These are phyloP conservation scores for Trichoderma sp. DNA, from an alignment of 2,329 filamentous ascomycete species.

Conservation along the genomic window DNA sequence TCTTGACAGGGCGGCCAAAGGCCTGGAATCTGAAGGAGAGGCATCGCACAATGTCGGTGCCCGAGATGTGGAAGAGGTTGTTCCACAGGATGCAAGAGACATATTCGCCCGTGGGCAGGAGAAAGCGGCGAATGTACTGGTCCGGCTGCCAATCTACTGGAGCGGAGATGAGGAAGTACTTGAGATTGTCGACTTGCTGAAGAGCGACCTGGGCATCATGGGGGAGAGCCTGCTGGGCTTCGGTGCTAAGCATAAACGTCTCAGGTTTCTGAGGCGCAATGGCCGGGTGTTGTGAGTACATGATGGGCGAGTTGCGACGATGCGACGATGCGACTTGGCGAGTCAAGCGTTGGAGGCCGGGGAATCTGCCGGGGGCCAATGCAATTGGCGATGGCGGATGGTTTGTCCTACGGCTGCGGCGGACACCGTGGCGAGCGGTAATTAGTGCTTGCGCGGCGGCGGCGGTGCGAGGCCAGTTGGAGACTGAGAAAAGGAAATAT, in stretches of 20 bases:
- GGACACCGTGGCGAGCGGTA: conserved; percentile 3
- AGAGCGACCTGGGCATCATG: conserved; percentile 95
- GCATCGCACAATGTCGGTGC: conserved; percentile 97
- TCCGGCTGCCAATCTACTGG: conserved; percentile 97
- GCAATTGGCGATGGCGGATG: conserved; percentile 15
- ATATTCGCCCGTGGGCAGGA: conserved; percentile 96
- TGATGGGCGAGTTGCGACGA: conserved; percentile 37
- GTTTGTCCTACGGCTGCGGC: not conserved
- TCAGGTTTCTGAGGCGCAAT: conserved; percentile 97
- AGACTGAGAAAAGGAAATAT: conserved; percentile 4
- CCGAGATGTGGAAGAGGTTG: conserved; percentile 98
- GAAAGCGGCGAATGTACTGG: conserved; percentile 93
- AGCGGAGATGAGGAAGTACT: conserved; percentile 99
- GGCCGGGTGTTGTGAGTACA: conserved; percentile 79
- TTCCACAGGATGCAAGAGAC: conserved; percentile 98
- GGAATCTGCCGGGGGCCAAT: conserved; percentile 10
- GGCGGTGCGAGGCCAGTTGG: not conserved
- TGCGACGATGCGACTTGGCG: not conserved
- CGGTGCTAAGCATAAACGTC: conserved; percentile 96
- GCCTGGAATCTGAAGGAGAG: conserved; percentile 98
- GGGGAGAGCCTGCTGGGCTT: conserved; percentile 93
- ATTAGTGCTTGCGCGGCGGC: not conserved
- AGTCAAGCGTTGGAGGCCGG: conserved; percentile 8
- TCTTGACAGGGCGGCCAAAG: conserved; percentile 96
- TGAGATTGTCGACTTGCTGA: conserved; percentile 97